Percentiles rank a stretch among this genome's conserved stretches.
These are phyloP conservation scores for Euphorbia tirucalli DNA, from an alignment of 345 rosid species.

Conservation along the genomic window DNA sequence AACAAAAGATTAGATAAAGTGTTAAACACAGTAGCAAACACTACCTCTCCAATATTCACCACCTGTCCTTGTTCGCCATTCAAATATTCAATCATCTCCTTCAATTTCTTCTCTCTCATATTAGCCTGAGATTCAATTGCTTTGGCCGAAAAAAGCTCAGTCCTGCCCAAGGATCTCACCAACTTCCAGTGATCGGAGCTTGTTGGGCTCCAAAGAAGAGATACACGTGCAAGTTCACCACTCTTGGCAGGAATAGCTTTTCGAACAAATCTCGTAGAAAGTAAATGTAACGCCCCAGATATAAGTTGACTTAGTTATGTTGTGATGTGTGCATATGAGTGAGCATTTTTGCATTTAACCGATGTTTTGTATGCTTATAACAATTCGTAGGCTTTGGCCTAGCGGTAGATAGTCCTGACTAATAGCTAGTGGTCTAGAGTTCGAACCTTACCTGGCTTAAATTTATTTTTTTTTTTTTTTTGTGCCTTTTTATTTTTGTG, in stretches of 20 bases:
- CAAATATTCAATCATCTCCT: slow-evolving; percentile 16
- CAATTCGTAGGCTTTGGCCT: no score
- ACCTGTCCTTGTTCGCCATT: slow-evolving; percentile 2
- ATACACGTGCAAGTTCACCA: background rate
- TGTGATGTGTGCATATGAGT: no score
- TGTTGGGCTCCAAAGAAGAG: background rate
- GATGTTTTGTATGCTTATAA: no score
- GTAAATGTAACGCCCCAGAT: no score
- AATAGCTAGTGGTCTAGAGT: no score
- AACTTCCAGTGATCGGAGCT: slow-evolving; percentile 8
- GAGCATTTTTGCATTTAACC: no score
- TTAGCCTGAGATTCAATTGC: slow-evolving; percentile 12
- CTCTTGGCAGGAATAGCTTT: background rate
- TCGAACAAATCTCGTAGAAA: background rate
- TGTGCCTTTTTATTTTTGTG: no score
- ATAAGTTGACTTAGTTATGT: no score
- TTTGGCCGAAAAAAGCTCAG: slow-evolving; percentile 18
- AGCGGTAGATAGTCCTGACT: no score
- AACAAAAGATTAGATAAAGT: slow-evolving; percentile 7
- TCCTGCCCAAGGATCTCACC: slow-evolving; percentile 7
- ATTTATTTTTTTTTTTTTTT: no score
- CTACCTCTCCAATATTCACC: slow-evolving; percentile 11
- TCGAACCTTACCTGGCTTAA: no score
- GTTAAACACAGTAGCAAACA: slow-evolving; percentile 18
- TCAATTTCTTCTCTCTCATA: slow-evolving; percentile 15